Conservation (phyloP, 1,284 basidiomycete species). For the Sporisorium reilianum region DNA sequence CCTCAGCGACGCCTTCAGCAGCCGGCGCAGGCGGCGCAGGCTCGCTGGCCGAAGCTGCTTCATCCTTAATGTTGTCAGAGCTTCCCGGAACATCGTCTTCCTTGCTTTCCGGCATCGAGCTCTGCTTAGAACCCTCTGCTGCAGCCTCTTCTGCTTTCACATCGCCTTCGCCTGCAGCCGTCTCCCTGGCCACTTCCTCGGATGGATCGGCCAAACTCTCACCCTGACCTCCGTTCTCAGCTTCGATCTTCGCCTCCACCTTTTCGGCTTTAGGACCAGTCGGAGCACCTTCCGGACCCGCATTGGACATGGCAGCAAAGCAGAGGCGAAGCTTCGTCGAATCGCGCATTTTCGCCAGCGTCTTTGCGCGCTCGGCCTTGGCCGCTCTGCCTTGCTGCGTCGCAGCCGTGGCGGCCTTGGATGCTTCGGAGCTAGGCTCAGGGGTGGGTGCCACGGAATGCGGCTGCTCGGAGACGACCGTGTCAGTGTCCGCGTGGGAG, state of each 20-base stretch:
- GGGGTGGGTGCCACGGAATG: conserved; percentile 20
- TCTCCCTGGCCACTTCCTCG: background rate
- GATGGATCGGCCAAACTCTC: background rate
- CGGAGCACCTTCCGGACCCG: conserved; percentile 42
- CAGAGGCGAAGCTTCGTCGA: conserved; percentile 48
- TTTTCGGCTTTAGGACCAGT: conserved; percentile 44
- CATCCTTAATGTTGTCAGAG: background rate
- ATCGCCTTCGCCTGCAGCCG: background rate
- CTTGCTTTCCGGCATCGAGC: background rate
- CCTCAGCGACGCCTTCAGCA: background rate
- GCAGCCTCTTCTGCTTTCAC: background rate
- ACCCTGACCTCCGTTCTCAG: background rate
- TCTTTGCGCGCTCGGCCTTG: conserved; percentile 11
- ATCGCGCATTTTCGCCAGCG: conserved; percentile 22
- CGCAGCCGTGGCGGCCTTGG: background rate
- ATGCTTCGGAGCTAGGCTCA: conserved; percentile 16
- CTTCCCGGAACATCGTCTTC: background rate
- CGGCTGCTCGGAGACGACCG: conserved; percentile 11
- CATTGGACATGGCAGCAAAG: conserved; percentile 48
- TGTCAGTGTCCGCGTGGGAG: conserved; percentile 23
- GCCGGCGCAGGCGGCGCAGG: conserved; percentile 2
- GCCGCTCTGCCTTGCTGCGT: conserved; percentile 4
- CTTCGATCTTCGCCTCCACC: conserved; percentile 7
- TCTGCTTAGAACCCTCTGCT: background rate
- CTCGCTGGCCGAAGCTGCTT: background rate